Evolutionary conservation across 1,284 basidiomycete species (phyloP).

Genomic region (Cryptococcus sp.): DNA sequence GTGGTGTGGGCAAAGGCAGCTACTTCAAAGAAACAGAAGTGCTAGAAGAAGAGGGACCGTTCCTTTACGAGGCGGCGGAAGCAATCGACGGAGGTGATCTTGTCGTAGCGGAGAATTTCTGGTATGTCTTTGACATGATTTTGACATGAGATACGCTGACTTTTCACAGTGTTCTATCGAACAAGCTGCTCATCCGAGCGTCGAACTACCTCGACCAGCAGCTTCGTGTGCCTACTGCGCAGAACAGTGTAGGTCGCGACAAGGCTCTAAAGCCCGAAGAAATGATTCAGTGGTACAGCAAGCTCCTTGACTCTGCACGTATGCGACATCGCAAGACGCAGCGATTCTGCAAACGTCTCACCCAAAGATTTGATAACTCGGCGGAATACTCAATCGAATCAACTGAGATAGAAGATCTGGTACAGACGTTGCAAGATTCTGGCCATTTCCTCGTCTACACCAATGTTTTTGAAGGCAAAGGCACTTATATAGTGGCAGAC

Average conservation of each 20-base stretch:
- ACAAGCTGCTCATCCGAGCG: slow-evolving; percentile 85
- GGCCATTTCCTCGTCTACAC: slow-evolving; percentile 97
- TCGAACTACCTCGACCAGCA: slow-evolving; percentile 93
- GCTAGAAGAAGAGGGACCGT: slow-evolving; percentile 93
- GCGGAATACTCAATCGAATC: slow-evolving; percentile 88
- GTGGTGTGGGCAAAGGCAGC: slow-evolving; percentile 85
- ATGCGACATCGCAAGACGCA: slow-evolving; percentile 91
- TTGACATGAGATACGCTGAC: not conserved
- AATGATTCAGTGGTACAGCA: slow-evolving; percentile 84
- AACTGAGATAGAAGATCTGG: slow-evolving; percentile 76
- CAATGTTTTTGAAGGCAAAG: slow-evolving; percentile 81
- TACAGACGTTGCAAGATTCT: slow-evolving; percentile 76
- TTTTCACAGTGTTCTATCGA: slow-evolving; percentile 68
- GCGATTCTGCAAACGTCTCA: slow-evolving; percentile 81
- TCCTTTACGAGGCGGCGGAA: slow-evolving; percentile 89
- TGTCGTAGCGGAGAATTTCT: slow-evolving; percentile 91
- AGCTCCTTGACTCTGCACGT: slow-evolving; percentile 90
- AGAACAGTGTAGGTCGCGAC: slow-evolving; percentile 12
- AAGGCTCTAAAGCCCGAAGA: slow-evolving; percentile 74
- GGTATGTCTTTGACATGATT: slow-evolving; percentile 58
- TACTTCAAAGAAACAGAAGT: slow-evolving; percentile 98
- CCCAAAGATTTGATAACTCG: slow-evolving; percentile 89
- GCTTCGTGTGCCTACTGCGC: slow-evolving; percentile 68
- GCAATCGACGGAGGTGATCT: slow-evolving; percentile 85
- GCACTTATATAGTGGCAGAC: slow-evolving; percentile 91